phyloP scores from a whole-genome alignment of 345 rosid species.

The Durio zibethinus region DNA sequence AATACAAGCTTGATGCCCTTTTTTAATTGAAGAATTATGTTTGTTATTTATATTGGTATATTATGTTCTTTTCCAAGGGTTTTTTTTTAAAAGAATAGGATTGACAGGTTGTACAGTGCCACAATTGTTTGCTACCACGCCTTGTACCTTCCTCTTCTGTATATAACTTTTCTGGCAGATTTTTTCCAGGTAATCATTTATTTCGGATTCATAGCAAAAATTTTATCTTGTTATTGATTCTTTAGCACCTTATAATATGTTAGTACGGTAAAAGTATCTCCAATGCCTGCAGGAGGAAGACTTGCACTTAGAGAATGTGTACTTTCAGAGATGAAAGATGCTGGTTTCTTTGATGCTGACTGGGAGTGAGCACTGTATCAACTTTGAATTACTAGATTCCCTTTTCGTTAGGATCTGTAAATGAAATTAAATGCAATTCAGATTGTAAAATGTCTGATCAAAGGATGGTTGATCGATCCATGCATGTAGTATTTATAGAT shows the following conservation, averaged over 20 bases:
- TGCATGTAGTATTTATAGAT: too few relatives aligned
- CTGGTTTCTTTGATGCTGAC: slow-evolving; percentile 78
- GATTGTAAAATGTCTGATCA: not conserved
- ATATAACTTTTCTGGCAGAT: slow-evolving; percentile 78
- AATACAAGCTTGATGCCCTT: too few relatives aligned
- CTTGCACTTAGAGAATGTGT: slow-evolving; percentile 66
- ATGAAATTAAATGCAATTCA: slow-evolving; percentile 8
- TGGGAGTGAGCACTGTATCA: slow-evolving; percentile 47
- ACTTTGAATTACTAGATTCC: not conserved
- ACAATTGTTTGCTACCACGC: slow-evolving; percentile 72
- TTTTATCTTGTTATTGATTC: not conserved
- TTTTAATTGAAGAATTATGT: not conserved
- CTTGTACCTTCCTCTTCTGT: slow-evolving; percentile 79
- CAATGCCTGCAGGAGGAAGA: slow-evolving; percentile 61
- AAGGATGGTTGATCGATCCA: not conserved
- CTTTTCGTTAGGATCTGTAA: slow-evolving; percentile 10
- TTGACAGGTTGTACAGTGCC: slow-evolving; percentile 41
- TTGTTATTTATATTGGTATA: not conserved
- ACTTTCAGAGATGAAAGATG: slow-evolving; percentile 96
- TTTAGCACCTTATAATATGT: not conserved
- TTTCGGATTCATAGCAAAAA: not conserved
- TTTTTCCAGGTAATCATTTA: slow-evolving; percentile 65
- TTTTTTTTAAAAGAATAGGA: not conserved
- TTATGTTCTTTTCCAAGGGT: not conserved
- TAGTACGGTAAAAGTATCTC: not conserved